Evolutionary conservation across 2,329 filamentous ascomycete genomes (phyloP).

Genomic region (Arachnomyces sp.): DNA sequence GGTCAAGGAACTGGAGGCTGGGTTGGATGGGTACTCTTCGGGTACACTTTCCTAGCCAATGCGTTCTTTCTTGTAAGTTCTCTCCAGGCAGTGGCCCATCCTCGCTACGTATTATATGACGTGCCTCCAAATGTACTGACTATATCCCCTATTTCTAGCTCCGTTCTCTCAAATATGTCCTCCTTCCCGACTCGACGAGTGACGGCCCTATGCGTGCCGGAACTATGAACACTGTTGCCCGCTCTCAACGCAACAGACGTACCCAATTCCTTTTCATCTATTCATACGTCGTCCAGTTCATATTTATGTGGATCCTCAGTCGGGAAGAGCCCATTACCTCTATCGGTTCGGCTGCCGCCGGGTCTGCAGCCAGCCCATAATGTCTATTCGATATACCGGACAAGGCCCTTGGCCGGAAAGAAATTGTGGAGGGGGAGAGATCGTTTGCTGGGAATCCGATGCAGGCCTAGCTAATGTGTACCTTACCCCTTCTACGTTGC

Average conservation of each 20-base stretch:
- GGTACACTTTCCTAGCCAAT: slow-evolving; percentile 88
- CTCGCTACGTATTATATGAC: slow-evolving; percentile 1
- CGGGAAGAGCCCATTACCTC: slow-evolving; percentile 38
- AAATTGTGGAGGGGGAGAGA: no score
- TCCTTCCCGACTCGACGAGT: slow-evolving; percentile 71
- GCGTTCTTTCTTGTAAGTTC: slow-evolving; percentile 82
- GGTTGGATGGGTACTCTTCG: slow-evolving; percentile 80
- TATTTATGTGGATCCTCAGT: slow-evolving; percentile 83
- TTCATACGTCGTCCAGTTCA: slow-evolving; percentile 84
- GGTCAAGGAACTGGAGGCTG: slow-evolving; percentile 77
- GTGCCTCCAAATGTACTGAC: slow-evolving; percentile 2
- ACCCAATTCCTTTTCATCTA: slow-evolving; percentile 92
- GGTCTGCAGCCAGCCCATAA: no score
- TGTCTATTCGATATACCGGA: no score
- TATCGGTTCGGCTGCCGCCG: slow-evolving; percentile 8
- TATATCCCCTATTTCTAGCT: slow-evolving; percentile 49
- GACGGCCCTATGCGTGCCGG: slow-evolving; percentile 54
- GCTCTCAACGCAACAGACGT: slow-evolving; percentile 75
- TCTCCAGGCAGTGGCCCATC: not conserved
- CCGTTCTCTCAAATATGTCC: slow-evolving; percentile 88
- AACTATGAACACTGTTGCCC: slow-evolving; percentile 62
- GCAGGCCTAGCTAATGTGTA: no score
- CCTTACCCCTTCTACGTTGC: no score
- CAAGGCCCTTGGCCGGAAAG: no score
- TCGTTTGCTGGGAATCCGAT: no score